These are phyloP conservation scores for Toxoplasma gondii DNA, from an alignment of 169 alveolate genomes.

Conservation along the genomic window DNA sequence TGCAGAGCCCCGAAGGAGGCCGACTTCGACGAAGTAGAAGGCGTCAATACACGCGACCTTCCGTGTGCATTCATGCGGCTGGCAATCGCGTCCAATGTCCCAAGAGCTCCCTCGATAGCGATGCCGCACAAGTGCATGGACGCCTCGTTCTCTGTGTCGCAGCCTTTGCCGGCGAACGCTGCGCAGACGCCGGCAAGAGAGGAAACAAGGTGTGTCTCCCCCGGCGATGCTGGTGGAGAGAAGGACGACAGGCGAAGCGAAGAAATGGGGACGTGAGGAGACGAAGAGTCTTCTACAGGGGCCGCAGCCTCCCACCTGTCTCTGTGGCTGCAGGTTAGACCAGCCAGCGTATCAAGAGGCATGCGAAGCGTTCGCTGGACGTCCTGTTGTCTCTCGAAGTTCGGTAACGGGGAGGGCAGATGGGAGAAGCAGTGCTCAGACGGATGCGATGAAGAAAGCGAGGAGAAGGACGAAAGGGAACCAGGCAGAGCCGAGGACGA, in stretches of 20 bases:
- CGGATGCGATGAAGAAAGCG: neutral
- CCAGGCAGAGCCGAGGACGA: neutral
- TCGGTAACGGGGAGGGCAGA: neutral
- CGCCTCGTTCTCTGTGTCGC: neutral
- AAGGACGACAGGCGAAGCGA: neutral
- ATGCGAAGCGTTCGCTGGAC: too few relatives aligned
- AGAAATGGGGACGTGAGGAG: neutral
- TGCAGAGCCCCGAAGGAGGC: neutral
- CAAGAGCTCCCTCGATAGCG: conserved; percentile 7
- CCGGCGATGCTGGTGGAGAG: neutral
- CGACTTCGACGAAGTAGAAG: neutral
- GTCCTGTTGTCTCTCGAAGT: too few relatives aligned
- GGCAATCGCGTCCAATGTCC: neutral
- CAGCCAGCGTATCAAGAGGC: too few relatives aligned
- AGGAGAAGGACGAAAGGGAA: neutral
- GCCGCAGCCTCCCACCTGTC: too few relatives aligned
- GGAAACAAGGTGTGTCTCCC: neutral
- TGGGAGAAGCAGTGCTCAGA: neutral
- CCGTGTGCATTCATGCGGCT: neutral
- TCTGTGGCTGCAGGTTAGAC: too few relatives aligned
- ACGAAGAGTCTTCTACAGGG: too few relatives aligned
- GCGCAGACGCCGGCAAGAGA: too few relatives aligned
- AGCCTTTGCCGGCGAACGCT: too few relatives aligned
- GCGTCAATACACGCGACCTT: too few relatives aligned
- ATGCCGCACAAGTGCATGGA: conserved; percentile 5